These are phyloP conservation scores for Monosporascus sp. DNA, from an alignment of 2,329 filamentous ascomycete genomes.

Conservation along the genomic window DNA sequence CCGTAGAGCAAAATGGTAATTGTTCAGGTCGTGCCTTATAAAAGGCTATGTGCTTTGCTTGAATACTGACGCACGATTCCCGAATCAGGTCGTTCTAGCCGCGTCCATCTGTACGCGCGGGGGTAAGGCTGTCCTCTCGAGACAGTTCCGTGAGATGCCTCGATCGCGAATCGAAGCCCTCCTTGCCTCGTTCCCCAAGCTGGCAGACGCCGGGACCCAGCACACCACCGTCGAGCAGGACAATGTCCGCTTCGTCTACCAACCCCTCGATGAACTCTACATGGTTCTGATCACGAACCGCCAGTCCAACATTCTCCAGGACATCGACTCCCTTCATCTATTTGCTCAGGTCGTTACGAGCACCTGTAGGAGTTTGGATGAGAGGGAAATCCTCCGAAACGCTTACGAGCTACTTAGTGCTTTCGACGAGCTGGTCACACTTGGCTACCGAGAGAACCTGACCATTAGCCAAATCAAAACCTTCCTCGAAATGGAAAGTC, in stretches of 20 bases:
- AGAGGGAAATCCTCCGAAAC: constrained; percentile 91
- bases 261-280: constrained; percentile 97
- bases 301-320: constrained; percentile 98
- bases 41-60: not conserved
- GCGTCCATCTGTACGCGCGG: constrained; percentile 98
- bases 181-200: constrained; percentile 94
- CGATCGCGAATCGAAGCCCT: constrained; percentile 94
- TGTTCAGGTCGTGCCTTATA: not conserved
- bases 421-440: constrained; percentile 93
- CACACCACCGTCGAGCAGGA: constrained; percentile 98
- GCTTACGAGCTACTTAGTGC: constrained; percentile 94
- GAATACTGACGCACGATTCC: constrained; percentile 12
- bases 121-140: constrained; percentile 95
- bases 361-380: constrained; percentile 93
- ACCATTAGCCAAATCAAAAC: constrained; percentile 98
- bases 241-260: constrained; percentile 99
- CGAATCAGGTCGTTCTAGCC: constrained; percentile 85
- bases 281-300: constrained; percentile 99
- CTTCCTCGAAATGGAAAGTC: constrained; percentile 98
- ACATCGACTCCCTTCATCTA: constrained; percentile 96
- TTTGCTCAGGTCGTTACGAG: constrained; percentile 97
- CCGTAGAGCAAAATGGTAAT: constrained; percentile 1
- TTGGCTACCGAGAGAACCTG: constrained; percentile 94
- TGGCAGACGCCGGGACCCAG: constrained; percentile 91
- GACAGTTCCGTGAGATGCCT: constrained; percentile 97